Percentiles rank a stretch among this genome's conserved stretches.
phyloP scores from a whole-genome alignment of 176 grass and related monocot species.

The Carex pumila region DNA sequence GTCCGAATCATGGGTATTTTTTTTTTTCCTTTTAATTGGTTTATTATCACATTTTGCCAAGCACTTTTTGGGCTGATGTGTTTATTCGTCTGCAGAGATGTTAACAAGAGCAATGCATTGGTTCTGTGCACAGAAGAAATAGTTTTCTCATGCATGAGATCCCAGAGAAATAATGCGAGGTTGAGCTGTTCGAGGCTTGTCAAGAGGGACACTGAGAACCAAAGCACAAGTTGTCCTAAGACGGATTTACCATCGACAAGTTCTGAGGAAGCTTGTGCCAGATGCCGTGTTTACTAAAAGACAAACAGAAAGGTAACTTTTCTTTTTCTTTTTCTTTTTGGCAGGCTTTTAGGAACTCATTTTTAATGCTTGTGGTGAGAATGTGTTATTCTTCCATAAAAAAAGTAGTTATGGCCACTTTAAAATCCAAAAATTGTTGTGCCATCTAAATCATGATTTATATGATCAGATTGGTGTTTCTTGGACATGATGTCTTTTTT shows the following conservation, averaged over 20 bases:
- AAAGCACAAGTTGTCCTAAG: conserved; percentile 12
- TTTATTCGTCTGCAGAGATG: conserved; percentile 35
- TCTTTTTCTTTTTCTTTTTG: no score
- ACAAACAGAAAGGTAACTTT: conserved; percentile 43
- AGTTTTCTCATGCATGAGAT: conserved; percentile 66
- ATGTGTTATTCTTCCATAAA: no score
- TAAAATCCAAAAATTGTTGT: no score
- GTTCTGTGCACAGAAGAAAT: conserved; percentile 51
- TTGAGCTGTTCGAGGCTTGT: conserved; percentile 34
- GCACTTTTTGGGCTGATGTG: not conserved
- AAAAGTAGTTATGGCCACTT: no score
- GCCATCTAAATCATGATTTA: no score
- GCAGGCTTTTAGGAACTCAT: no score
- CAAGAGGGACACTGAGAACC: conserved; percentile 31
- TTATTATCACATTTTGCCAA: conserved; percentile 4
- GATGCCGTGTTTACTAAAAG: conserved; percentile 54
- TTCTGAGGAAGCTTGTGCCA: conserved; percentile 20
- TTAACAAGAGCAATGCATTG: conserved; percentile 62
- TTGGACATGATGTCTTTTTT: no score
- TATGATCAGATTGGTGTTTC: no score
- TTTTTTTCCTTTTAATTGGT: conserved; percentile 9
- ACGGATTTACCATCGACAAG: not conserved
- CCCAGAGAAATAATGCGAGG: conserved; percentile 49
- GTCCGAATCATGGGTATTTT: no score
- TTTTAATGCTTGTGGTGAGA: no score